Evolutionary conservation across 805 yeast species (phyloP).

Genomic region (Candida vartiovaarae): DNA sequence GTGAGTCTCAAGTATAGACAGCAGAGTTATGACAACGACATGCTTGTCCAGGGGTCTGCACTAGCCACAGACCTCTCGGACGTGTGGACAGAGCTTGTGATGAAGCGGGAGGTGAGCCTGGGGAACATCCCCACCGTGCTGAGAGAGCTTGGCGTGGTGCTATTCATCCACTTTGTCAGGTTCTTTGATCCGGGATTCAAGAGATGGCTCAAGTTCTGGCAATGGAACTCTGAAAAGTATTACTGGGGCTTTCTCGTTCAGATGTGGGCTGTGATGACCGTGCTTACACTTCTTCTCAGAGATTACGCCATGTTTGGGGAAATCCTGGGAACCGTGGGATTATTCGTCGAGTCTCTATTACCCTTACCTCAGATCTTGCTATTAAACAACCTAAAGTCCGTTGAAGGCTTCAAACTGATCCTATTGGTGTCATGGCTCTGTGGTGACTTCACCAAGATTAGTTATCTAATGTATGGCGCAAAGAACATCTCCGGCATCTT

Average conservation of each 20-base stretch:
- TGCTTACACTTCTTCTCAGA: slow-evolving; percentile 35
- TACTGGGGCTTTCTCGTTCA: slow-evolving; percentile 58
- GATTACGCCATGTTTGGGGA: slow-evolving; percentile 35
- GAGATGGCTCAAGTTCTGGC: slow-evolving; percentile 74
- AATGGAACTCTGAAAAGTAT: slow-evolving; percentile 56
- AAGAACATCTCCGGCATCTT: slow-evolving; percentile 58
- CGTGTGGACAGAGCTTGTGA: slow-evolving; percentile 2
- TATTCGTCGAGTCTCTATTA: slow-evolving; percentile 63
- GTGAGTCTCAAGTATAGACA: slow-evolving; percentile 56
- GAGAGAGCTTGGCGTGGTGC: slow-evolving; percentile 10
- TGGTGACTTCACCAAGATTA: slow-evolving; percentile 76
- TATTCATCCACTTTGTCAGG: slow-evolving; percentile 37
- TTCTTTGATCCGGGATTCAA: slow-evolving; percentile 65
- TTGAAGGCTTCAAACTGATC: slow-evolving; percentile 73
- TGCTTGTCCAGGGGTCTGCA: slow-evolving; percentile 24
- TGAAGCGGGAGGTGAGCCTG: slow-evolving; percentile 2
- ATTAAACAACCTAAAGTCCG: slow-evolving; percentile 55
- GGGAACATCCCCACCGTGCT: slow-evolving; percentile 5
- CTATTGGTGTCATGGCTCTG: slow-evolving; percentile 79
- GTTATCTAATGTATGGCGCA: slow-evolving; percentile 72
- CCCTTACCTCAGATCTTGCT: slow-evolving; percentile 77
- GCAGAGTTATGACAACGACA: slow-evolving; percentile 32
- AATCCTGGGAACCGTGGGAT: slow-evolving; percentile 52
- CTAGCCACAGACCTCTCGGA: slow-evolving; percentile 1
- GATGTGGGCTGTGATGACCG: slow-evolving; percentile 4